phyloP scores from a whole-genome alignment of 805 yeast genomes.

The Candida sanyiensis region DNA sequence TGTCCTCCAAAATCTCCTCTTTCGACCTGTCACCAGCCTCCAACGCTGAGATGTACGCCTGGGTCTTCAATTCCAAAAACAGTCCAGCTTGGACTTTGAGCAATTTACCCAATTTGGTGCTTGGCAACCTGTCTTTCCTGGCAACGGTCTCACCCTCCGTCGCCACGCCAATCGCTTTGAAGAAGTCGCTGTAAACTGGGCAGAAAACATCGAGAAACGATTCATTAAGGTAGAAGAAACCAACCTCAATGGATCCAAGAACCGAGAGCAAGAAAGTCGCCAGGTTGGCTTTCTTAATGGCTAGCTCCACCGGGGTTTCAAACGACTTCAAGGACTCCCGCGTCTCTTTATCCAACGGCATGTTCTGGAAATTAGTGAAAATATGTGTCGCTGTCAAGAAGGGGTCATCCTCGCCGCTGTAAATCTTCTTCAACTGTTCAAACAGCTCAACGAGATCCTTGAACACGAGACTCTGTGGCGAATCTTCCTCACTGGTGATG shows the following conservation, averaged over 20 bases:
- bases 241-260: conserved; percentile 77
- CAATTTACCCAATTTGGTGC: conserved; percentile 55
- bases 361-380: conserved; percentile 7
- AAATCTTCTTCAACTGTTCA: conserved; percentile 69
- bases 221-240: conserved; percentile 80
- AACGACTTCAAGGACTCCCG: conserved; percentile 13
- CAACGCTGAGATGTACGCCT: conserved; percentile 86
- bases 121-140: background rate
- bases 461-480: conserved; percentile 58
- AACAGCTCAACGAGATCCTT: conserved; percentile 68
- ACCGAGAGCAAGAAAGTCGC: conserved; percentile 87
- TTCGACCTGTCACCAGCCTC: conserved; percentile 55
- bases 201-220: conserved; percentile 84
- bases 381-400: conserved; percentile 64
- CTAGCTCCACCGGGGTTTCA: conserved; percentile 26
- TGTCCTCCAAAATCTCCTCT: conserved; percentile 62
- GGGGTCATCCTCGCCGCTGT: conserved; percentile 62
- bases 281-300: conserved; percentile 77
- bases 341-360: conserved; percentile 4
- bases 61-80: conserved; percentile 86
- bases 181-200: conserved; percentile 35
- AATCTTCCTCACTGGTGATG: conserved; percentile 58
- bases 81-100: conserved; percentile 76
- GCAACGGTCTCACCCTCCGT: background rate
- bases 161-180: conserved; percentile 6